Conservation (phyloP, 495 filamentous ascomycete species). For the Wilcoxina mikolae region DNA sequence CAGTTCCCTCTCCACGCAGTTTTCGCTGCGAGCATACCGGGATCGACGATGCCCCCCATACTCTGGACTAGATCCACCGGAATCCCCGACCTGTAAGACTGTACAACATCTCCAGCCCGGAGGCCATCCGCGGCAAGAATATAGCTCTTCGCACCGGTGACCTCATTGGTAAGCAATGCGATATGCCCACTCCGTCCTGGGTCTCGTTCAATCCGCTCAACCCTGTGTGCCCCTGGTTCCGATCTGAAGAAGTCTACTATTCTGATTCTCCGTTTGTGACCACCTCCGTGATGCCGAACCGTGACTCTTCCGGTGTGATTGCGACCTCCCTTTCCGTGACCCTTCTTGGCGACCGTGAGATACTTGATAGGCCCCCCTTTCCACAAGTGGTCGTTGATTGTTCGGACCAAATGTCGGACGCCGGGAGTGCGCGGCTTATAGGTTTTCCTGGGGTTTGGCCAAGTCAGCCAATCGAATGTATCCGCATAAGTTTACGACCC, state of each 20-base stretch:
- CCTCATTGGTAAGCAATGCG: conserved; percentile 61
- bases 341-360: conserved; percentile 80
- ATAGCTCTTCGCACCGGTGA: conserved; percentile 58
- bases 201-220: conserved; percentile 92
- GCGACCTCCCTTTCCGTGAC: conserved; percentile 78
- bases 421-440: conserved; percentile 94
- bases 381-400: conserved; percentile 92
- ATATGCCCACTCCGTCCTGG: conserved; percentile 88
- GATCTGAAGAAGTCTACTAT: conserved; percentile 73
- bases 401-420: conserved; percentile 74
- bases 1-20: conserved; percentile 94
- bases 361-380: conserved; percentile 72
- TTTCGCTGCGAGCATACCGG: conserved; percentile 84
- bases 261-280: conserved; percentile 76
- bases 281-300: conserved; percentile 80
- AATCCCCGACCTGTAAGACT: conserved; percentile 81
- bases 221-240: conserved; percentile 60
- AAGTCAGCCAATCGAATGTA: conserved; percentile 2
- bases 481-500: no score
- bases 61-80: conserved; percentile 66
- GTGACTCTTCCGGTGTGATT: conserved; percentile 76
- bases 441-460: conserved; percentile 44
- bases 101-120: conserved; percentile 76
- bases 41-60: conserved; percentile 84
- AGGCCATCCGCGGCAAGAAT: conserved; percentile 87